Evolutionary conservation across 2,329 filamentous ascomycete species (phyloP).

Genomic region (Penicillium psychrosexuale): DNA sequence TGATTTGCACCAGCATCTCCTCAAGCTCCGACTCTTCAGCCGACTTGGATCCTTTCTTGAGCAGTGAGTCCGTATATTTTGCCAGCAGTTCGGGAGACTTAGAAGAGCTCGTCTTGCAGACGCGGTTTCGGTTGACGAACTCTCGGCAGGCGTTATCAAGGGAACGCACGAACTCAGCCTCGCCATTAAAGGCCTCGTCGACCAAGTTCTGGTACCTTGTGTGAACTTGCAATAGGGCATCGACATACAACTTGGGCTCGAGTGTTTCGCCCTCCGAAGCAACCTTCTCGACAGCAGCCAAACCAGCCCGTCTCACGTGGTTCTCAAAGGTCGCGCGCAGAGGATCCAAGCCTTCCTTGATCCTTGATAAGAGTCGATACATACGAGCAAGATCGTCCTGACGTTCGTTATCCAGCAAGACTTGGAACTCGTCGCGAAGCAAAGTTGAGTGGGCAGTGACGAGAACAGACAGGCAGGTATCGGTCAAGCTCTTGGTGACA

Average conservation of each 20-base stretch:
- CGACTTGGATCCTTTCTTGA: constrained; percentile 86
- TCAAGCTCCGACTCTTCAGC: constrained; percentile 94
- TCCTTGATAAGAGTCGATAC: constrained; percentile 87
- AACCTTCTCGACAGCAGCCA: constrained; percentile 86
- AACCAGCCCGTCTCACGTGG: constrained; percentile 85
- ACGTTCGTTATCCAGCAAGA: constrained; percentile 87
- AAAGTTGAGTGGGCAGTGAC: constrained; percentile 83
- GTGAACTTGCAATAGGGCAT: constrained; percentile 90
- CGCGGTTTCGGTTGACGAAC: constrained; percentile 95
- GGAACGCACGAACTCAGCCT: constrained; percentile 94
- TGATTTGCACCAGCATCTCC: constrained; percentile 82
- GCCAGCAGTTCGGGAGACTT: constrained; percentile 92
- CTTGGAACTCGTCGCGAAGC: constrained; percentile 93
- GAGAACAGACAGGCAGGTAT: constrained; percentile 80
- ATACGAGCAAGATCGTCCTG: constrained; percentile 94
- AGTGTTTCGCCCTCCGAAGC: constrained; percentile 82
- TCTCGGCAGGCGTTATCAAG: constrained; percentile 96
- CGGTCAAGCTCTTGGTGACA: constrained; percentile 79
- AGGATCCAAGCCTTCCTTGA: constrained; percentile 87
- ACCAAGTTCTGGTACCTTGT: constrained; percentile 89
- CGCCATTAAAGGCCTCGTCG: constrained; percentile 86
- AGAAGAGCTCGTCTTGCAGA: constrained; percentile 89
- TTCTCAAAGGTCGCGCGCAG: constrained; percentile 83
- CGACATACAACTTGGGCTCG: constrained; percentile 95
- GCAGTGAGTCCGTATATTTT: constrained; percentile 88